These are phyloP conservation scores for Lepiota venenata DNA, from an alignment of 768 basidiomycete genomes.

Conservation along the genomic window DNA sequence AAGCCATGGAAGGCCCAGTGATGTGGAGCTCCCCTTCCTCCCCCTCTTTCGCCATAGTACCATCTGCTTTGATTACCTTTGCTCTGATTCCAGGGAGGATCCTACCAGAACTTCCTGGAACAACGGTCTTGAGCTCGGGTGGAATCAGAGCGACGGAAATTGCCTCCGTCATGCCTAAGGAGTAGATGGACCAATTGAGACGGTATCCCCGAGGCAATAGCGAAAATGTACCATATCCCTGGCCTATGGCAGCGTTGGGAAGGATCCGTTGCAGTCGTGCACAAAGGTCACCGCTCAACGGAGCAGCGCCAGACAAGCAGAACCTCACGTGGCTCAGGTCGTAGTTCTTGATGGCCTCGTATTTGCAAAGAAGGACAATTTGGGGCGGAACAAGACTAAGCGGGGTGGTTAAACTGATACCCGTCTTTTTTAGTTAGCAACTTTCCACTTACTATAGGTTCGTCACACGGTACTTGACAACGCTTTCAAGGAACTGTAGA, in stretches of 20 bases:
- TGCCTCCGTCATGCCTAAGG: slow-evolving; percentile 61
- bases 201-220: not conserved
- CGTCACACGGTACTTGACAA: slow-evolving; percentile 50
- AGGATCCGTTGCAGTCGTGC: slow-evolving; percentile 39
- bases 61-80: slow-evolving; percentile 56
- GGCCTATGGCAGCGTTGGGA: slow-evolving; percentile 60
- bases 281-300: slow-evolving; percentile 56
- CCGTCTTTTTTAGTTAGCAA: not conserved
- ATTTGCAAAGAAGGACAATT: slow-evolving; percentile 66
- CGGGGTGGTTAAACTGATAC: not conserved
- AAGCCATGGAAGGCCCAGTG: slow-evolving; percentile 55
- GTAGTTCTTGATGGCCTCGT: slow-evolving; percentile 45
- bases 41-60: slow-evolving; percentile 49
- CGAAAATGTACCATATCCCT: slow-evolving; percentile 50
- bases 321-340: slow-evolving; percentile 51
- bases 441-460: slow-evolving; percentile 48
- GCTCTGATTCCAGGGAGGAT: slow-evolving; percentile 55
- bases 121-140: slow-evolving; percentile 38
- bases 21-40: slow-evolving; percentile 64
- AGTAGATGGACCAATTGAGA: not conserved
- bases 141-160: slow-evolving; percentile 49
- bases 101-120: slow-evolving; percentile 54
- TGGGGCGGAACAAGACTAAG: slow-evolving; percentile 63
- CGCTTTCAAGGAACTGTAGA: slow-evolving; percentile 48
- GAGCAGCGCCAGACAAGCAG: slow-evolving; percentile 60